Evolutionary conservation across 2,329 filamentous ascomycete genomes (phyloP).

Genomic region (Monilinia fructigena): DNA sequence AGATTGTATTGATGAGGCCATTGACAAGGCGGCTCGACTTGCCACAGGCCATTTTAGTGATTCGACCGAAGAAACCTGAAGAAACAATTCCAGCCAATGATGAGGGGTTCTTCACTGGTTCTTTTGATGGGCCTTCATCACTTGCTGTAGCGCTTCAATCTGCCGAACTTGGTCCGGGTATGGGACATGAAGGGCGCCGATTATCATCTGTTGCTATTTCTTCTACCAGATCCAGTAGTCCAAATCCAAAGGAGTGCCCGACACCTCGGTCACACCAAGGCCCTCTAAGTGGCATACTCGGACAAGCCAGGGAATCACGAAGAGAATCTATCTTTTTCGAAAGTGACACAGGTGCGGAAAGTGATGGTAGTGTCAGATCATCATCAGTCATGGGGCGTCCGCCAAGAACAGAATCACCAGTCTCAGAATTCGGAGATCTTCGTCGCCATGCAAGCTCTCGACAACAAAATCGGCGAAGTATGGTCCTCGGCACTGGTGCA

Average conservation of each 20-base stretch:
- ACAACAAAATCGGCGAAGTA: conserved; percentile 81
- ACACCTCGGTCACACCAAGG: conserved; percentile 83
- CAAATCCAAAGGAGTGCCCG: conserved; percentile 72
- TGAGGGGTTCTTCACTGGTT: conserved; percentile 52
- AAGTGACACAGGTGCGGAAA: conserved; percentile 72
- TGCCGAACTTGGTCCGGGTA: conserved; percentile 32
- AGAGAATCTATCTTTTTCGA: conserved; percentile 78
- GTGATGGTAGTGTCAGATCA: conserved; percentile 78
- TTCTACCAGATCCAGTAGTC: conserved; percentile 81
- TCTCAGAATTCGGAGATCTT: conserved; percentile 78
- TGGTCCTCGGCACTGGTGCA: conserved; percentile 71
- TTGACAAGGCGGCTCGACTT: conserved; percentile 85
- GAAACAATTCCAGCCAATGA: conserved; percentile 50
- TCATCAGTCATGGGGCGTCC: conserved; percentile 70
- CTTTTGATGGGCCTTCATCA: conserved; percentile 57
- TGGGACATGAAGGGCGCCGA: conserved; percentile 42
- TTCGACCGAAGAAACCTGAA: conserved; percentile 54
- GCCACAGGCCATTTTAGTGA: conserved; percentile 82
- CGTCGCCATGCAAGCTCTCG: conserved; percentile 74
- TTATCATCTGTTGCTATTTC: conserved; percentile 56
- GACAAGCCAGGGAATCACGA: conserved; percentile 62
- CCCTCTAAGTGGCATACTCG: conserved; percentile 51
- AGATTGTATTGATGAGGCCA: conserved; percentile 89
- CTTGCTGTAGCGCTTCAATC: conserved; percentile 53
- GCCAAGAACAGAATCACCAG: conserved; percentile 81